Evolutionary conservation across 257 asterid species (phyloP), one percentile per base, ranked within the genome.

Genomic region (Penstemon barbatus): DNA sequence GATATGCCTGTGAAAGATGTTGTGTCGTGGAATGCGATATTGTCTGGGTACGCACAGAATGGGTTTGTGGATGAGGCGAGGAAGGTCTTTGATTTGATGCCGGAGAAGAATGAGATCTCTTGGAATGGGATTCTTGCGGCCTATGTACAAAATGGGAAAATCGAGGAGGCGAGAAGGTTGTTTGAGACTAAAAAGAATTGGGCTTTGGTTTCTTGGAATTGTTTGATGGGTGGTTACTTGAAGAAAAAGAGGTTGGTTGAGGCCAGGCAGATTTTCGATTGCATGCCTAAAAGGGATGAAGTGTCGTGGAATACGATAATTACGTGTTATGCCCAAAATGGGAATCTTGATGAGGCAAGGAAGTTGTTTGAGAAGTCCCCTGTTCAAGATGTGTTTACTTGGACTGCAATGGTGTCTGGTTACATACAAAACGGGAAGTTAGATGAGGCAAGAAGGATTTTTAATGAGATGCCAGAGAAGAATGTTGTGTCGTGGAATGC

Each of bases 101-200:
- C 96, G 1, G 75, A 71, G 74, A 88, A 78, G 87, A 87, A 93
- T 71, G 97, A 87, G 74, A 93, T 90, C 18, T 90, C 99, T 0
- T 93, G 99, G 97, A 93, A 93, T 61, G 97, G 96, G 70, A 83
- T 93, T 74, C 86, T 93, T 38, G 85, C 97, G 0, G 89, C 96
- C 0, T 93, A 86, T 69, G 89, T 93, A 62, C 90, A 82, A 66
- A 93, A 88, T 71, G 96, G 99, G 71, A 84, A 73, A 78, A 80
- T 90, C 61, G 97, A 90, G 74, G 95, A 84, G 68, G 98, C 96
- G 0, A 80, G 88, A 72, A 75, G 74, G 65, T 78, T 93, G 83
- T 93, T 93, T 80, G 92, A 88, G 78, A 75, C 83, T 41, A 93
- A 86, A 76, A 82, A 73, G 59, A 56, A 62, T 56, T 93, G 97